Base-by-base conservation (phyloP, 2,329 filamentous ascomycete species). In the Fusarium oxysporum region DNA sequence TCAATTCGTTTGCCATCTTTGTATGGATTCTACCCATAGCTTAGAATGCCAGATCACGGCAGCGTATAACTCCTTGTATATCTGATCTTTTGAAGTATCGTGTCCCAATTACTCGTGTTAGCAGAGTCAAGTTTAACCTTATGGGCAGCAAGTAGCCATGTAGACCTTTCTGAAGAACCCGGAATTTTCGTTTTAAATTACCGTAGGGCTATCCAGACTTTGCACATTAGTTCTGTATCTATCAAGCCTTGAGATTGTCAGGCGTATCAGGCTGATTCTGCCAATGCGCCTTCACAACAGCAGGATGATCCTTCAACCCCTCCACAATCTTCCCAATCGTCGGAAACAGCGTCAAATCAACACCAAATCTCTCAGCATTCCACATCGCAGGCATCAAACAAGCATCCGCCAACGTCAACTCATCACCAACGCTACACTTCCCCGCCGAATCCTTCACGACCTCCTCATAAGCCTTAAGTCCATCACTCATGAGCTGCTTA, bases 351-450 rank as follows among this genome's bases (percentile, higher is more conserved):
- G 75, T 73, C 53, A 91, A 53, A 69, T 90, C 85, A 30, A 92
- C 85, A 1, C 85, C 86, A 60, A 86, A 87, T 28, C 87, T 81
- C 79, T 87, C 80, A 0, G 89, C 89, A 16, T 86, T 86, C 85
- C 89, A 90, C 32, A 88, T 83, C 1, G 88, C 89, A 8, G 90
- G 89, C 59, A 90, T 78, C 28, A 92, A 78, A 72, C 85, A 88
- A 33, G 87, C 85, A 79, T 92, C 90, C 6, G 90, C 90, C 72
- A 91, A 68, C 0, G 86, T 89, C 6, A 92, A 75, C 1, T 79
- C 65, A 78, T 91, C 86, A 0, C 88, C 90, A 8, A 89, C 85
- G 5, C 87, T 89, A 72, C 86, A 91, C 37, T 68, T 81, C 0
- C 89, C 88, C 0, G 86, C 83, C 12, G 76, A 80, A 65, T 60